Percentiles rank a stretch among this genome's conserved stretches.
phyloP scores from a whole-genome alignment of 2,329 filamentous ascomycete species.

The Pseudodiploospora longispora region DNA sequence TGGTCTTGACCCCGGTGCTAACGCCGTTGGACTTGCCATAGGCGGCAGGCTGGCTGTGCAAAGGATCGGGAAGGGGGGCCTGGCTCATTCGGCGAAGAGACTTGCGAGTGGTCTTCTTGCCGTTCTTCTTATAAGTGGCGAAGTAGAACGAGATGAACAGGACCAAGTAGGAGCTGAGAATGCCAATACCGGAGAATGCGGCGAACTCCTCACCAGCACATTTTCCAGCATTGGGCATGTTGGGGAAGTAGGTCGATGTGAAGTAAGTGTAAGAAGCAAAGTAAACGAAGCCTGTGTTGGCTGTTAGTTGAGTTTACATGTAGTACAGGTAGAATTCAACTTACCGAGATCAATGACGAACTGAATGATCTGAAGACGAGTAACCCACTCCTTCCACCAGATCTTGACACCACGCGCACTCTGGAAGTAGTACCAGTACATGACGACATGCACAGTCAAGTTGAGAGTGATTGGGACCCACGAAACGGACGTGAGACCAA shows the following conservation, averaged over 20 bases:
- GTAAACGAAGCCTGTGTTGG: slow-evolving; percentile 79
- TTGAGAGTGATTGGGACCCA: slow-evolving; percentile 94
- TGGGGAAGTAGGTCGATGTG: slow-evolving; percentile 79
- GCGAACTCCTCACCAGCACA: slow-evolving; percentile 97
- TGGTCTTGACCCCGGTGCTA: slow-evolving; percentile 49
- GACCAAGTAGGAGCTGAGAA: slow-evolving; percentile 88
- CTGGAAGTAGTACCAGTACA: slow-evolving; percentile 99
- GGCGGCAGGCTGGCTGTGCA: slow-evolving; percentile 47
- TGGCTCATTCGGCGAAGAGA: slow-evolving; percentile 58
- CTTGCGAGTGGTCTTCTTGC: slow-evolving; percentile 78
- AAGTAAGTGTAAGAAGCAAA: slow-evolving; percentile 99
- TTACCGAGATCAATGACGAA: slow-evolving; percentile 94
- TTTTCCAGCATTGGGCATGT: slow-evolving; percentile 73
- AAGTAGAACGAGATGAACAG: slow-evolving; percentile 99
- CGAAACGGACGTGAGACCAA: slow-evolving; percentile 85
- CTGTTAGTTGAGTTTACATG: slow-evolving; percentile 11
- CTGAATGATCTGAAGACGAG: slow-evolving; percentile 91
- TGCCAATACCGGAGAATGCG: slow-evolving; percentile 83
- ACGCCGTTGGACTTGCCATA: slow-evolving; percentile 44
- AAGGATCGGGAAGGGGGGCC: slow-evolving; percentile 70
- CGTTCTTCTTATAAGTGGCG: slow-evolving; percentile 86
- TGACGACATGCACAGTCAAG: slow-evolving; percentile 89
- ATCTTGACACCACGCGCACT: slow-evolving; percentile 89
- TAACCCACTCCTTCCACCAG: slow-evolving; percentile 99
- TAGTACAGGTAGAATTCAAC: slow-evolving; percentile 21